Evolutionary conservation across 305 asterid species (phyloP).

Genomic region (Solanum chacoense): DNA sequence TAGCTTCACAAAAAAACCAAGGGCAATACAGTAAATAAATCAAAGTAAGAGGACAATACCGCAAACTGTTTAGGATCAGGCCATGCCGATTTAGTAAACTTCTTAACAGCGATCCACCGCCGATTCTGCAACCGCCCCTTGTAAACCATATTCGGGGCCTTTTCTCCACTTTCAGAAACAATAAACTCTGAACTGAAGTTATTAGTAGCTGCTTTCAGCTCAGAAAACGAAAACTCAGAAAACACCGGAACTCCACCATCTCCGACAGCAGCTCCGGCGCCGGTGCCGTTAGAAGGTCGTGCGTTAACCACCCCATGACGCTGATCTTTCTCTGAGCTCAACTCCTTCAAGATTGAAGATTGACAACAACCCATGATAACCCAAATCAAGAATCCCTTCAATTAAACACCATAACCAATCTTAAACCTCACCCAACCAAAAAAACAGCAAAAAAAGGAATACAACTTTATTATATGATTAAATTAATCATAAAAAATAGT

Average conservation of each 20-base stretch:
- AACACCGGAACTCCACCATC: conserved; percentile 27
- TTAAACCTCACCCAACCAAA: background rate
- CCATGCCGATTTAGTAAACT: conserved; percentile 77
- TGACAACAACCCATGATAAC: conserved; percentile 67
- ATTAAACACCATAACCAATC: conserved; percentile 4
- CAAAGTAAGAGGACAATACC: conserved; percentile 16
- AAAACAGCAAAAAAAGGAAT: background rate
- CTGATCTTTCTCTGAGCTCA: conserved; percentile 34
- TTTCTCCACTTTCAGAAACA: conserved; percentile 85
- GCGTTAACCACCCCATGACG: conserved; percentile 25
- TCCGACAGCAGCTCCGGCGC: conserved; percentile 12
- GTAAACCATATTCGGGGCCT: conserved; percentile 76
- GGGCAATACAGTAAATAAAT: background rate
- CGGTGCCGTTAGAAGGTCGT: conserved; percentile 26
- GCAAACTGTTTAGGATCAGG: conserved; percentile 91
- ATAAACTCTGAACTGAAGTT: conserved; percentile 75
- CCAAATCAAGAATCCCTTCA: conserved; percentile 7
- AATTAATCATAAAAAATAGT: background rate
- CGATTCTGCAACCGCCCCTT: conserved; percentile 66
- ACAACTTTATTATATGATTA: background rate
- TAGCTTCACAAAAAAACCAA: background rate
- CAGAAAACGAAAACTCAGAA: conserved; percentile 60
- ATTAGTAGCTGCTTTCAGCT: conserved; percentile 71
- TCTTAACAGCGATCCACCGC: conserved; percentile 81
- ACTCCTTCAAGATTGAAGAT: conserved; percentile 23